These are phyloP conservation scores for Guadua angustifolia DNA, from an alignment of 176 grass and related monocot genomes.

Conservation along the genomic window DNA sequence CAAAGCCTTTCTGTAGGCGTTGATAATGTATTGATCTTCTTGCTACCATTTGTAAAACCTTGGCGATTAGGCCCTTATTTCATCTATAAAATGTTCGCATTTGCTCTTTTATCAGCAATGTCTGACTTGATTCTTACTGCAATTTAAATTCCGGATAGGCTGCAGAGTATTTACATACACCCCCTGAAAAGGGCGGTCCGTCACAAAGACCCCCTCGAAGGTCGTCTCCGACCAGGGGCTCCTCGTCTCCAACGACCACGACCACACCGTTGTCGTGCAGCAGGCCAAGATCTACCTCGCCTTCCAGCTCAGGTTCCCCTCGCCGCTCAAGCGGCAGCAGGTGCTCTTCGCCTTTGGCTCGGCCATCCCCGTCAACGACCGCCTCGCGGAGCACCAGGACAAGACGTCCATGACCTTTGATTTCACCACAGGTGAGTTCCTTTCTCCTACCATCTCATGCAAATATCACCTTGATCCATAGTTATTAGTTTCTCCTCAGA, in stretches of 20 bases:
- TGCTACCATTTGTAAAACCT: too few species aligned
- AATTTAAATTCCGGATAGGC: too few species aligned
- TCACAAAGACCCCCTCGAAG: conserved; percentile 46
- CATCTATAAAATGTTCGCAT: too few species aligned
- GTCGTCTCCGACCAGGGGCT: conserved; percentile 65
- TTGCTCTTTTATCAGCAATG: too few species aligned
- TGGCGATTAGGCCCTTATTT: too few species aligned
- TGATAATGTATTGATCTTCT: too few species aligned
- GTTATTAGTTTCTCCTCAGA: neutral
- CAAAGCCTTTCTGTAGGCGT: too few species aligned
- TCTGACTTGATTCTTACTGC: too few species aligned
- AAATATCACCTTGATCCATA: neutral
- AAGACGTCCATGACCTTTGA: conserved; percentile 78
- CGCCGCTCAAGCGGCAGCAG: conserved; percentile 60
- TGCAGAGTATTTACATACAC: too few species aligned
- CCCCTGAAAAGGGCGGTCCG: too few species aligned
- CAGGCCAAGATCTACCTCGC: conserved; percentile 95
- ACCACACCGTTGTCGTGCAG: conserved; percentile 57
- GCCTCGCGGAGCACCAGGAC: conserved; percentile 60
- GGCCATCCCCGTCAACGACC: conserved; percentile 66
- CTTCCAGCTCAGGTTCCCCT: conserved; percentile 62
- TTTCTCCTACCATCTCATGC: conserved; percentile 22
- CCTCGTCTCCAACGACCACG: conserved; percentile 54
- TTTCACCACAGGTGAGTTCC: conserved; percentile 78
- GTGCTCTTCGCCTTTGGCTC: conserved; percentile 70